Evolutionary conservation across 306 rosid genomes (phyloP).

Genomic region (Citrullus colocynthis): DNA sequence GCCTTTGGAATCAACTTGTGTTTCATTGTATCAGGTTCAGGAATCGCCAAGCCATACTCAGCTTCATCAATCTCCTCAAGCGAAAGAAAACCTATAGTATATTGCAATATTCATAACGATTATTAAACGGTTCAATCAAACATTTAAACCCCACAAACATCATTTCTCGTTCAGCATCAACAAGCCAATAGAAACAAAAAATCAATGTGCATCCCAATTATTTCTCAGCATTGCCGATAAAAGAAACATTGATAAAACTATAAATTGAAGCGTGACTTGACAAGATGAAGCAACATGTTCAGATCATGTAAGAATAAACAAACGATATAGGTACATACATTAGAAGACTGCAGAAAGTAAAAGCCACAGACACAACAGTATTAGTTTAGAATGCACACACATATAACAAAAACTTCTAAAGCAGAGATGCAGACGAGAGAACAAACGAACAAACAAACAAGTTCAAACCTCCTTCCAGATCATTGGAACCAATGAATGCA

Average conservation of each 20-base stretch:
- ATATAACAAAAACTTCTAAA: background rate
- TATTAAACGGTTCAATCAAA: background rate
- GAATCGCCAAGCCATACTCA: constrained; percentile 50
- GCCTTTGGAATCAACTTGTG: constrained; percentile 16
- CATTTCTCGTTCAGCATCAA: background rate
- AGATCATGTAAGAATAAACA: background rate
- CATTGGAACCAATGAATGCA: constrained; percentile 42
- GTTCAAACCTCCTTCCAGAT: constrained; percentile 75
- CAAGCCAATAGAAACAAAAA: background rate
- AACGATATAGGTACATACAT: background rate
- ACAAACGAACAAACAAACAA: background rate
- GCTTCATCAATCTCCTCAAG: constrained; percentile 86
- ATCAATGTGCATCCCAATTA: background rate
- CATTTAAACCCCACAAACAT: background rate
- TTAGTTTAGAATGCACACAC: background rate
- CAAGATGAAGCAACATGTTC: background rate
- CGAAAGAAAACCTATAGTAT: constrained; percentile 54
- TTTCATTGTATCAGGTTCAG: constrained; percentile 25
- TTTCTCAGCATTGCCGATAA: background rate
- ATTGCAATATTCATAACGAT: background rate
- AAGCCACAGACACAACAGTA: background rate
- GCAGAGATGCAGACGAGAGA: background rate
- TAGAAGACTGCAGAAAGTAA: background rate
- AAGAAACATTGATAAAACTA: background rate
- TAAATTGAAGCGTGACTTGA: background rate